These are phyloP conservation scores for Ganoderma sp. DNA, from an alignment of 1,284 basidiomycete species.

Conservation along the genomic window DNA sequence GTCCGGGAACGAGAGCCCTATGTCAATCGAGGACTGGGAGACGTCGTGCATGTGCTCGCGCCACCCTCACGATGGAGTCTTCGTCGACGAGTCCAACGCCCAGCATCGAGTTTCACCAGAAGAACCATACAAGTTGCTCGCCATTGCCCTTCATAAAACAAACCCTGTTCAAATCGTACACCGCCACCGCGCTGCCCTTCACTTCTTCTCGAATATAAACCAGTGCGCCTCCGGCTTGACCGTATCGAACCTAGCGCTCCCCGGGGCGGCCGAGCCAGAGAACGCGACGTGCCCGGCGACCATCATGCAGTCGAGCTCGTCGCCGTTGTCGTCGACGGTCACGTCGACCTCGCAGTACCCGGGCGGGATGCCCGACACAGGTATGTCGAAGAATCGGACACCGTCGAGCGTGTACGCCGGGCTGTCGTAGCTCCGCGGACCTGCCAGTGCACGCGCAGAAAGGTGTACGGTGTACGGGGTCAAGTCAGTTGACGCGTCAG, in stretches of 20 bases:
- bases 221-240: conserved; percentile 16
- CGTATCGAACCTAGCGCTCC: conserved; percentile 7
- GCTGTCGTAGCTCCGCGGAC: background rate
- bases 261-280: conserved; percentile 37
- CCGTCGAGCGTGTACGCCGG: conserved; percentile 40
- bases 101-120: background rate
- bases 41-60: no score
- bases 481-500: background rate
- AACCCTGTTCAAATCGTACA: conserved; percentile 14
- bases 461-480: no score
- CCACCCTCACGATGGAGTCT: no score
- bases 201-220: conserved; percentile 14
- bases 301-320: conserved; percentile 43
- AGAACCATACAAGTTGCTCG: background rate
- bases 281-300: conserved; percentile 48
- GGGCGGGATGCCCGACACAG: conserved; percentile 41
- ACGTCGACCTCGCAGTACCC: conserved; percentile 48
- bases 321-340: conserved; percentile 39
- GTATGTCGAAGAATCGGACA: conserved; percentile 43
- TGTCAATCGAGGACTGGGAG: no score
- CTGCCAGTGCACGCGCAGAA: background rate
- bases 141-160: background rate
- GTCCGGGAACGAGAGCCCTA: no score
- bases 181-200: conserved; percentile 1
- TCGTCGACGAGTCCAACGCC: no score